A percentile compares a stretch with the other conserved stretches of the same genome.
Conservation (phyloP, 805 yeast species). For the Candida orba region DNA sequence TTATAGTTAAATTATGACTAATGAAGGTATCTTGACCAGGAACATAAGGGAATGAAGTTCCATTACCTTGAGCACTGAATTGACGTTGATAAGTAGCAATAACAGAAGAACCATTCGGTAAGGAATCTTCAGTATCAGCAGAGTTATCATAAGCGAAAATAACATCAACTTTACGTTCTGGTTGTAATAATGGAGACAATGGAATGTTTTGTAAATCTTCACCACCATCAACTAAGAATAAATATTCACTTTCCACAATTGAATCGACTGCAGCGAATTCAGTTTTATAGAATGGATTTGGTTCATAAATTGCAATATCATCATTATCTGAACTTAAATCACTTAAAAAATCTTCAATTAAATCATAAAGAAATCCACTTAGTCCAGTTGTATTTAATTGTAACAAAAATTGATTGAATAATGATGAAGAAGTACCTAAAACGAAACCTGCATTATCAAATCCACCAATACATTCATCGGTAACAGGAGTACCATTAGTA, state of each 20-base stretch:
- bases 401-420: conserved; percentile 63
- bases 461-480: conserved; percentile 51
- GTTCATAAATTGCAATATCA: conserved; percentile 61
- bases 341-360: conserved; percentile 37
- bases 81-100: conserved; percentile 53
- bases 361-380: conserved; percentile 35
- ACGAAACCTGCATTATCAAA: conserved; percentile 78
- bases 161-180: conserved; percentile 51
- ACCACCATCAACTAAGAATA: conserved; percentile 65
- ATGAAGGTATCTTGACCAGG: conserved; percentile 62
- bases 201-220: conserved; percentile 61
- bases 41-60: conserved; percentile 70
- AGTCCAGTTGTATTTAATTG: conserved; percentile 47
- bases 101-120: conserved; percentile 67
- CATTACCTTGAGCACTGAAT: conserved; percentile 40
- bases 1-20: conserved; percentile 51
- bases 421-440: conserved; percentile 75
- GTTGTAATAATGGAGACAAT: conserved; percentile 51
- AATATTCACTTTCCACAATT: conserved; percentile 34
- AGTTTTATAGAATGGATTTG: conserved; percentile 60
- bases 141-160: conserved; percentile 61
- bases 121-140: conserved; percentile 50
- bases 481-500: conserved; percentile 47
- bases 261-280: conserved; percentile 29
- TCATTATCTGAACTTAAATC: conserved; percentile 43